These are phyloP conservation scores for Solanum bukasovii DNA, from an alignment of 257 asterid genomes.

Conservation along the genomic window DNA sequence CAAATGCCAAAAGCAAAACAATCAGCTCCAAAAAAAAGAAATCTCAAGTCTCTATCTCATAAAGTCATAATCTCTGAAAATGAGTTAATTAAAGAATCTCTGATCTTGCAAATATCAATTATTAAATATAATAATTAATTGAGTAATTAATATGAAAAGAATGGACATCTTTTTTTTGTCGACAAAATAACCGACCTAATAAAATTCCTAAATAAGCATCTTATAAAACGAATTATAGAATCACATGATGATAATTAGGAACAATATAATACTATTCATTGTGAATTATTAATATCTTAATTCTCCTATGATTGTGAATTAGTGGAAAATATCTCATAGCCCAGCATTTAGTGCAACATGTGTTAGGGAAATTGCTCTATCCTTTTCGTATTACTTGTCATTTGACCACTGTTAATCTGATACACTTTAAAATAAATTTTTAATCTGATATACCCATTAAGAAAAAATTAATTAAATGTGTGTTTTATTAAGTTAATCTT, in stretches of 20 bases:
- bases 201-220: neutral
- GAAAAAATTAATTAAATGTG: too few species aligned
- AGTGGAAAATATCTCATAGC: neutral
- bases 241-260: conserved; percentile 6
- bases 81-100: neutral
- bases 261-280: neutral
- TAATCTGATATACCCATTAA: too few species aligned
- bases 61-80: neutral
- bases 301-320: neutral
- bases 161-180: neutral
- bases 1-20: neutral
- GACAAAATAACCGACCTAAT: conserved; percentile 1
- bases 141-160: neutral
- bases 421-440: too few species aligned
- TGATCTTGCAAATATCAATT: neutral
- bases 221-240: conserved; percentile 3
- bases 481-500: too few species aligned
- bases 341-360: neutral
- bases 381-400: neutral
- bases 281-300: neutral
- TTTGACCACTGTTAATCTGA: neutral
- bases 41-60: neutral
- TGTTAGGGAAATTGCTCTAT: neutral
- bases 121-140: neutral
- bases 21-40: neutral